Evolutionary conservation across 2,329 filamentous ascomycete genomes (phyloP).

Genomic region (Fusarium dlaminii): DNA sequence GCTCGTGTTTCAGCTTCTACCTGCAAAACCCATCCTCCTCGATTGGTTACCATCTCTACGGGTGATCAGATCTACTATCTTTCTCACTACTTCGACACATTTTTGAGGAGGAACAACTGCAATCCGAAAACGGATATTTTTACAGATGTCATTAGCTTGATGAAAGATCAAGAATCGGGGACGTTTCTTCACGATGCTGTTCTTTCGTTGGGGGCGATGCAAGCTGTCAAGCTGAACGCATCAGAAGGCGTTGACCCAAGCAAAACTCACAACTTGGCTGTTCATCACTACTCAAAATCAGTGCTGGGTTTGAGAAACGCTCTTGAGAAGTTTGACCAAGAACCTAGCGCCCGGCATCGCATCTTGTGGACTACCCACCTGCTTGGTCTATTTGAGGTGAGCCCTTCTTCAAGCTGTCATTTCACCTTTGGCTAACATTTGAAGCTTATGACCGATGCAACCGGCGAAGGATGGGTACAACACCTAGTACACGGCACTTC

Average conservation of each 20-base stretch:
- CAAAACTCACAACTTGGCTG: constrained; percentile 18
- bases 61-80: constrained; percentile 30
- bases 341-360: constrained; percentile 2
- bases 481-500: constrained; percentile 49
- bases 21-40: background rate
- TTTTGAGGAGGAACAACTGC: constrained; percentile 44
- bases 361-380: constrained; percentile 49
- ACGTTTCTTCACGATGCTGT: constrained; percentile 43
- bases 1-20: background rate
- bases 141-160: constrained; percentile 35
- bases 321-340: background rate
- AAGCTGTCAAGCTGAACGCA: constrained; percentile 36
- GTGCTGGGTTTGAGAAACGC: constrained; percentile 37
- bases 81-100: constrained; percentile 45
- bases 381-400: constrained; percentile 49
- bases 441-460: constrained; percentile 47
- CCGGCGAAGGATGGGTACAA: constrained; percentile 47
- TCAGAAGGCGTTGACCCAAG: background rate
- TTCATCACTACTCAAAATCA: constrained; percentile 42
- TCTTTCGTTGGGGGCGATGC: constrained; percentile 45
- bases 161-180: constrained; percentile 19
- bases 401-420: background rate
- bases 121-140: constrained; percentile 7
- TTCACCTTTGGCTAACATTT: background rate
- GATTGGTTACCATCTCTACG: background rate